Evolutionary conservation across 352 stramenopile species (phyloP).

Genomic region (Halophytophthora polymorphica): DNA sequence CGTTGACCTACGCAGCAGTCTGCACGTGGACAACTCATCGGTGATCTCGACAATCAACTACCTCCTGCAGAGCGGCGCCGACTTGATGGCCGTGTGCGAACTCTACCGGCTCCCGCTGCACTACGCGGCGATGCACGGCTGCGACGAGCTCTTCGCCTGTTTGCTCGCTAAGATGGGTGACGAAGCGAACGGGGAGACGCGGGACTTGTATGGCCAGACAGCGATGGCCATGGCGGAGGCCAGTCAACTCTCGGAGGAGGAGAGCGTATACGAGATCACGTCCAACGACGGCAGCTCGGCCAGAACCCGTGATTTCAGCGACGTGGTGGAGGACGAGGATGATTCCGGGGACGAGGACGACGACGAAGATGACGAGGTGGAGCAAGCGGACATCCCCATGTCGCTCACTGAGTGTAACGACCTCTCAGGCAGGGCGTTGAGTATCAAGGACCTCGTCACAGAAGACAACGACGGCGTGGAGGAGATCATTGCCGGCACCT

Average conservation of each 20-base stretch:
- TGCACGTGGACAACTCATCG: constrained; percentile 45
- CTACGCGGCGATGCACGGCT: constrained; percentile 68
- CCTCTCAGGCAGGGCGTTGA: constrained; percentile 21
- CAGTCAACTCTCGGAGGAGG: constrained; percentile 26
- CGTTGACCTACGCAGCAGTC: constrained; percentile 40
- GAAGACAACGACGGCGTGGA: constrained; percentile 45
- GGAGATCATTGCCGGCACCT: constrained; percentile 68
- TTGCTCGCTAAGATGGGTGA: constrained; percentile 48
- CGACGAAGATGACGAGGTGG: constrained; percentile 38
- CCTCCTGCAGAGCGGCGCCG: constrained; percentile 58
- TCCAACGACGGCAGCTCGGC: constrained; percentile 18
- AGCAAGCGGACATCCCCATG: constrained; percentile 48
- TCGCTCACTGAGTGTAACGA: constrained; percentile 37
- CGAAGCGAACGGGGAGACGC: constrained; percentile 33
- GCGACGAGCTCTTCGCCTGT: constrained; percentile 52
- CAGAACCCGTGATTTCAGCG: constrained; percentile 16
- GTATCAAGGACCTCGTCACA: constrained; percentile 49
- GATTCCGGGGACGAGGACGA: constrained; percentile 34
- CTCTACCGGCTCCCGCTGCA: constrained; percentile 72
- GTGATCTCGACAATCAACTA: constrained; percentile 73
- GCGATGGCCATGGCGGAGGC: constrained; percentile 42
- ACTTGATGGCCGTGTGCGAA: constrained; percentile 61
- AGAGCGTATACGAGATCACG: constrained; percentile 7
- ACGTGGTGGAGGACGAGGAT: constrained; percentile 33
- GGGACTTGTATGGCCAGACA: constrained; percentile 74